Percentiles rank a stretch among this genome's conserved stretches.
Conservation (phyloP, 2,329 filamentous ascomycete species). For the Plenodomus biglobosus region DNA sequence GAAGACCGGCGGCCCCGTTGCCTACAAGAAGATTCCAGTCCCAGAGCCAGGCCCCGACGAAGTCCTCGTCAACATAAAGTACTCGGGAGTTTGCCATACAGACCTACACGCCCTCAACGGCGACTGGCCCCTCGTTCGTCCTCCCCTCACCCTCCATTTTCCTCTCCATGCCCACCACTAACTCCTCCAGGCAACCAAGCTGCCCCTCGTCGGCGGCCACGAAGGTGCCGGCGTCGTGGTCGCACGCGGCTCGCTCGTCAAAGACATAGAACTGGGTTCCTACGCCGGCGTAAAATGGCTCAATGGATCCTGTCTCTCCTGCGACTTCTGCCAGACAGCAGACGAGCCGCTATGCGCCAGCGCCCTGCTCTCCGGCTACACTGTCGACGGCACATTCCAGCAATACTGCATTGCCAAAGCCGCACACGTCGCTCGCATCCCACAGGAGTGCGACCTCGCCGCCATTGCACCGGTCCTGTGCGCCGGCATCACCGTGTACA, state of each 20-base stretch:
- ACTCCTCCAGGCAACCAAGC: slow-evolving; percentile 60
- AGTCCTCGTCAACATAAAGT: slow-evolving; percentile 89
- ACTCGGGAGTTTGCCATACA: slow-evolving; percentile 87
- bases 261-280: slow-evolving; percentile 76
- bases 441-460: slow-evolving; percentile 74
- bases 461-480: slow-evolving; percentile 79
- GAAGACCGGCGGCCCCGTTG: slow-evolving; percentile 68
- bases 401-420: slow-evolving; percentile 89
- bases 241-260: slow-evolving; percentile 72
- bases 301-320: slow-evolving; percentile 81
- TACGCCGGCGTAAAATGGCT: slow-evolving; percentile 89
- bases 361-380: slow-evolving; percentile 81
- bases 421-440: slow-evolving; percentile 78
- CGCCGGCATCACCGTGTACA: slow-evolving; percentile 86
- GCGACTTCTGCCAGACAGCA: slow-evolving; percentile 76
- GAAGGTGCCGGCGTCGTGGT: slow-evolving; percentile 82
- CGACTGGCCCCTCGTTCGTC: slow-evolving; percentile 73
- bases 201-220: slow-evolving; percentile 81
- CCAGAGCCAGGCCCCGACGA: slow-evolving; percentile 81
- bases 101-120: slow-evolving; percentile 81
- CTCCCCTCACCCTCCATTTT: background rate
- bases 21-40: slow-evolving; percentile 82
- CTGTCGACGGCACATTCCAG: slow-evolving; percentile 90
- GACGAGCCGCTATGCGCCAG: slow-evolving; percentile 83
- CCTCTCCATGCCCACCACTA: slow-evolving; percentile 8